Conservation (phyloP, 352 stramenopile species). For the Globisporangium ultimum region DNA sequence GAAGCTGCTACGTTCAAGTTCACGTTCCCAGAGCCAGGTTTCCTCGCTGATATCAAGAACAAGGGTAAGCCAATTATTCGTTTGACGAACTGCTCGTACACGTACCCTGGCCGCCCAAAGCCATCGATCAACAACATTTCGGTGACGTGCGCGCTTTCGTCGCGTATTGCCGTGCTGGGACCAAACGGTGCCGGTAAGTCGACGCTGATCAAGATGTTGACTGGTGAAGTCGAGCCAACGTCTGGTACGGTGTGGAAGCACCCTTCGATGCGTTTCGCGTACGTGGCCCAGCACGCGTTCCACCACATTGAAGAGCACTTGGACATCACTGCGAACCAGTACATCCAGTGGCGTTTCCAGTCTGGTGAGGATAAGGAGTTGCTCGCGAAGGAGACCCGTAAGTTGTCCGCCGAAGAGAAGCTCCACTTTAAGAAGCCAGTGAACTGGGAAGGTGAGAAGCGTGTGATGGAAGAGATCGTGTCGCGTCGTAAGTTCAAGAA, state of each 20-base stretch:
- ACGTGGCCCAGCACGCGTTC: slow-evolving; percentile 97
- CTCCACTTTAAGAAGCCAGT: slow-evolving; percentile 93
- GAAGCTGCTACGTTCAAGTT: slow-evolving; percentile 84
- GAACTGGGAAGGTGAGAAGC: slow-evolving; percentile 92
- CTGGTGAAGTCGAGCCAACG: slow-evolving; percentile 76
- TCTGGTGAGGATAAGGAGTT: slow-evolving; percentile 88
- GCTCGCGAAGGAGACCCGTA: slow-evolving; percentile 91
- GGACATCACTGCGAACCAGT: slow-evolving; percentile 93
- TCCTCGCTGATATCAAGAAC: slow-evolving; percentile 89
- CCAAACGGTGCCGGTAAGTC: slow-evolving; percentile 95
- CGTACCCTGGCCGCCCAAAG: slow-evolving; percentile 75
- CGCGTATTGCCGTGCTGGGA: slow-evolving; percentile 78
- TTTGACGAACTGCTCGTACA: slow-evolving; percentile 84
- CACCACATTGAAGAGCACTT: slow-evolving; percentile 97
- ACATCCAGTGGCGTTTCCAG: slow-evolving; percentile 98
- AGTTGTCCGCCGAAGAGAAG: slow-evolving; percentile 92
- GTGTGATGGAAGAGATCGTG: slow-evolving; percentile 88
- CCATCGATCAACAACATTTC: slow-evolving; percentile 84
- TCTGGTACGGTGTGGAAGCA: slow-evolving; percentile 80
- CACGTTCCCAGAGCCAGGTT: slow-evolving; percentile 85
- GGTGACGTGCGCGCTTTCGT: slow-evolving; percentile 76
- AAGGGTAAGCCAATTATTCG: slow-evolving; percentile 89
- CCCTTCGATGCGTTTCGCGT: slow-evolving; percentile 91
- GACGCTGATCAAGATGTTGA: slow-evolving; percentile 95
- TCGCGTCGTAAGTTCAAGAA: slow-evolving; percentile 94